These are phyloP conservation scores for Rhododendron griersonianum DNA, from an alignment of 148 eudicot genomes.

Conservation along the genomic window DNA sequence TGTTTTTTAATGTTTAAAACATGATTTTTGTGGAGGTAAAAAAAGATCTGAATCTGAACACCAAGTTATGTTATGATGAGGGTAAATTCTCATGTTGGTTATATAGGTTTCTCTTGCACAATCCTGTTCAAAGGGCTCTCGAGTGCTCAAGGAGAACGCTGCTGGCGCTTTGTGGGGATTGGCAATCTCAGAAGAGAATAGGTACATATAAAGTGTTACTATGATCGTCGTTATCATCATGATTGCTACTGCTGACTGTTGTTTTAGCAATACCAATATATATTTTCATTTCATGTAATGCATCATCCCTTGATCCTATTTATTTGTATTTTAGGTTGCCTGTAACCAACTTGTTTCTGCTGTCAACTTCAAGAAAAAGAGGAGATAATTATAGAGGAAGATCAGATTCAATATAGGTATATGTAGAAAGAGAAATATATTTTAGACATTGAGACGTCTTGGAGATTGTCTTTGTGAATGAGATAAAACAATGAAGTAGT, in stretches of 20 bases:
- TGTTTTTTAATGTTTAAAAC: not conserved
- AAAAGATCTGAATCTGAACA: not conserved
- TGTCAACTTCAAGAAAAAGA: not conserved
- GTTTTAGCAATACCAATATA: not conserved
- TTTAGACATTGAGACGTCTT: not conserved
- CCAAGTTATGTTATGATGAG: not conserved
- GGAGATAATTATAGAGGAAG: not conserved
- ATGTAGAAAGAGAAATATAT: too few relatives aligned
- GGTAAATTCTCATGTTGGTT: slow-evolving; percentile 13
- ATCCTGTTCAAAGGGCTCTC: slow-evolving; percentile 76
- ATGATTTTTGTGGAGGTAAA: not conserved
- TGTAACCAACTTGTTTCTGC: too few relatives aligned
- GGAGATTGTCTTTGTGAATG: not conserved
- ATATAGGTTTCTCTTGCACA: slow-evolving; percentile 85
- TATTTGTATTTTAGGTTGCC: not conserved
- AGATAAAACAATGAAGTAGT: not conserved
- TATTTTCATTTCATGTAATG: not conserved
- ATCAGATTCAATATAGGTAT: not conserved
- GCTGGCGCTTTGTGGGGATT: slow-evolving; percentile 98
- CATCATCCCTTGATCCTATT: not conserved
- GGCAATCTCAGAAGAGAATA: slow-evolving; percentile 87
- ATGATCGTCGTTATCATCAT: not conserved
- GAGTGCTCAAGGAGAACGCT: slow-evolving; percentile 97
- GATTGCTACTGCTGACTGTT: not conserved
- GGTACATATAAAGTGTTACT: slow-evolving; percentile 31